Percentiles rank a stretch among this genome's conserved stretches.
phyloP scores from a whole-genome alignment of 495 filamentous ascomycete species.

The Apiosordaria backusii region DNA sequence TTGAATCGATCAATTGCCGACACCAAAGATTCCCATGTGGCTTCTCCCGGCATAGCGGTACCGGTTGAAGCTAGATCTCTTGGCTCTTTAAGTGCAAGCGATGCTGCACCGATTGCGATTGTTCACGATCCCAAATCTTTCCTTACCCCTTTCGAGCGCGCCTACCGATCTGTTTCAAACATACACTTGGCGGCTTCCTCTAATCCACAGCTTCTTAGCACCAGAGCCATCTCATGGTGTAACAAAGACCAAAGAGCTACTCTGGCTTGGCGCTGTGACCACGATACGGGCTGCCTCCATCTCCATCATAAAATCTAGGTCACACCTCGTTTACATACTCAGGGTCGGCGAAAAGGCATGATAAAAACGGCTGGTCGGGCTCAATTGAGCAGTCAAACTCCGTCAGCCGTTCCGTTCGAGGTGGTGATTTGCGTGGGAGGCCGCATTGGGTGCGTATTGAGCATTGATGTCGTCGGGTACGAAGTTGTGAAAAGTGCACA shows the following conservation, averaged over 20 bases:
- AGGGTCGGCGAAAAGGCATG: not conserved
- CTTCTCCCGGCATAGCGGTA: constrained; percentile 2
- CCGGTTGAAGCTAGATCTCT: constrained; percentile 3
- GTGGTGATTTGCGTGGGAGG: constrained; percentile 2
- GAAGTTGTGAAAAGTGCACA: constrained; percentile 16
- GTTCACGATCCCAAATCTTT: not conserved
- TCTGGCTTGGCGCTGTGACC: not conserved
- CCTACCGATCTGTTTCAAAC: not conserved
- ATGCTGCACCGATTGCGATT: not conserved
- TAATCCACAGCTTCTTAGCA: not conserved
- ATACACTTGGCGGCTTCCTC: not conserved
- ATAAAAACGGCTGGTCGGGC: not conserved
- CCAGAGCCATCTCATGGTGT: not conserved
- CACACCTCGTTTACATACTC: not conserved
- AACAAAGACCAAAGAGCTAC: not conserved
- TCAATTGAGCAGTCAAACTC: not conserved
- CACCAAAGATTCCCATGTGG: not conserved
- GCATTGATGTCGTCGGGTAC: not conserved
- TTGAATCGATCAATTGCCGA: not conserved
- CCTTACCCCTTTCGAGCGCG: not conserved
- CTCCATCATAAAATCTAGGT: not conserved
- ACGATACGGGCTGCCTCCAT: not conserved
- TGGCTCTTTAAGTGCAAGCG: not conserved
- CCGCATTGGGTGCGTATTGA: constrained; percentile 1
- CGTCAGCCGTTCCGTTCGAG: not conserved